A percentile compares a stretch with the other conserved stretches of the same genome.
phyloP scores from a whole-genome alignment of 2,329 filamentous ascomycete genomes.

The Fusarium illudens region DNA sequence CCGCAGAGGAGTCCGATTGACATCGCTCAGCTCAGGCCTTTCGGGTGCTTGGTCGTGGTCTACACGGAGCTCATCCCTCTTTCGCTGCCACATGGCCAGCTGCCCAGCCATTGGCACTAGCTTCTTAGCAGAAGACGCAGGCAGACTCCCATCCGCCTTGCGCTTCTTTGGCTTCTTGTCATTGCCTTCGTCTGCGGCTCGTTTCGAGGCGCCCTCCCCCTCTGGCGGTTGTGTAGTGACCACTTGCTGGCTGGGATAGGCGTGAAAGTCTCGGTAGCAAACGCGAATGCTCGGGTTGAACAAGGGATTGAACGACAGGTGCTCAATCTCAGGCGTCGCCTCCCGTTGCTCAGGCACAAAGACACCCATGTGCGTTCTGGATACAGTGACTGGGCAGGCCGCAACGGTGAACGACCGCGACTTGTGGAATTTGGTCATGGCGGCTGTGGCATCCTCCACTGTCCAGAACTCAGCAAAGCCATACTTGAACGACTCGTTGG shows the following conservation, averaged over 20 bases:
- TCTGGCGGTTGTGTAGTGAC: constrained; percentile 62
- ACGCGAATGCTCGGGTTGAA: constrained; percentile 73
- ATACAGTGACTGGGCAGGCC: constrained; percentile 74
- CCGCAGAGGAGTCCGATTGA: constrained; percentile 35
- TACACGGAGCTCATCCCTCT: constrained; percentile 52
- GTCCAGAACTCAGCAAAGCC: constrained; percentile 86
- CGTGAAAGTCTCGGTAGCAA: constrained; percentile 79
- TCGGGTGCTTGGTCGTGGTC: constrained; percentile 13
- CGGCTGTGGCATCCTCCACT: constrained; percentile 77
- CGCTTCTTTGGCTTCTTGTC: constrained; percentile 61
- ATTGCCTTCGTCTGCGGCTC: constrained; percentile 38
- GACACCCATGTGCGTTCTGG: constrained; percentile 84
- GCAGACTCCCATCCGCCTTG: constrained; percentile 56
- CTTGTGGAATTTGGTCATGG: constrained; percentile 74
- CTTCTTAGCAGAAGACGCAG: constrained; percentile 48
- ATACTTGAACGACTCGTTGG: constrained; percentile 79
- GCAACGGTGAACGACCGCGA: constrained; percentile 81
- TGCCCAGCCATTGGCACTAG: constrained; percentile 53
- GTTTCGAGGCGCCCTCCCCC: constrained; percentile 41
- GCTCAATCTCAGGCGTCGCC: constrained; percentile 61
- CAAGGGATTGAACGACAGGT: constrained; percentile 74
- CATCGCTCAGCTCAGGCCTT: constrained; percentile 18
- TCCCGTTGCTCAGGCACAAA: constrained; percentile 78
- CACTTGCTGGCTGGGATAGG: constrained; percentile 72
- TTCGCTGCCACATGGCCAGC: constrained; percentile 56